Evolutionary conservation across 176 grass and related monocot species (phyloP).

Genomic region (Stipa capillata): DNA sequence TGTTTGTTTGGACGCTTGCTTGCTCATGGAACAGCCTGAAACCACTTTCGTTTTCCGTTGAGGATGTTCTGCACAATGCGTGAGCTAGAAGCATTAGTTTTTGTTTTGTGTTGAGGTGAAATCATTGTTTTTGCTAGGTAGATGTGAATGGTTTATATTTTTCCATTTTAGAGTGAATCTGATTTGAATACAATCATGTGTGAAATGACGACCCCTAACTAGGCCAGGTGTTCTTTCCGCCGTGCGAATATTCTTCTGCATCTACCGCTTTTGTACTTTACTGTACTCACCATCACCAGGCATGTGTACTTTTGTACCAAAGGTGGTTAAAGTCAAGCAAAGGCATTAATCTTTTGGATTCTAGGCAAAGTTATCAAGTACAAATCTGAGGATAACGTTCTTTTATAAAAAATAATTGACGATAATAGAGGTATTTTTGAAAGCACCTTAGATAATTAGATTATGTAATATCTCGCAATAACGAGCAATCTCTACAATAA

Average conservation of each 20-base stretch:
- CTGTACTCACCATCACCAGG: background rate
- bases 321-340: conserved; percentile 8
- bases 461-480: background rate
- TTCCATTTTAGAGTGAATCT: too few relatives aligned
- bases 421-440: background rate
- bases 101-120: background rate
- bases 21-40: background rate
- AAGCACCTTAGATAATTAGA: background rate
- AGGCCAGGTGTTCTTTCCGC: background rate
- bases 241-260: conserved; percentile 16
- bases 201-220: background rate
- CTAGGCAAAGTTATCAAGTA: background rate
- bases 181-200: too few relatives aligned
- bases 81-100: background rate
- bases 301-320: conserved; percentile 9
- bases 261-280: background rate
- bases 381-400: background rate
- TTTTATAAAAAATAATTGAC: background rate
- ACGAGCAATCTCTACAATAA: background rate
- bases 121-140: background rate
- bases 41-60: conserved; percentile 19
- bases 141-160: background rate
- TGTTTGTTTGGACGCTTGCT: background rate
- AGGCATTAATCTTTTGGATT: background rate
- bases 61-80: background rate